phyloP scores from a whole-genome alignment of 2,329 filamentous ascomycete genomes.

The Lecanicillium sp. region DNA sequence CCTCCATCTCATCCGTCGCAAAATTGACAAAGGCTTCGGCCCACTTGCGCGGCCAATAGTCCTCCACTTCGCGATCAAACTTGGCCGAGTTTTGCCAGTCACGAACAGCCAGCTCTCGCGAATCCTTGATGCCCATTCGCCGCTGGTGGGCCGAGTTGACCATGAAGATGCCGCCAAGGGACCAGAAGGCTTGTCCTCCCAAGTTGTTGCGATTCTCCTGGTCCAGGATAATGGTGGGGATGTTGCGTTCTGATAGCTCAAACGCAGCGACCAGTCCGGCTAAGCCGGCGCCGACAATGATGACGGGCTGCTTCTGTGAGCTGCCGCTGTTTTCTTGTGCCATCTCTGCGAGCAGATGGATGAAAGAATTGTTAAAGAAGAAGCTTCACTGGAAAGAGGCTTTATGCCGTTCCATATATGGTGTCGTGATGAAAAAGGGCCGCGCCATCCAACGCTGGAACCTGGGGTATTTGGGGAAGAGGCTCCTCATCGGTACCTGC shows the following conservation, averaged over 20 bases:
- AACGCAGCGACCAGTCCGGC: conserved; percentile 52
- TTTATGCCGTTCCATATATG: no score
- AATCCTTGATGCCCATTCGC: conserved; percentile 49
- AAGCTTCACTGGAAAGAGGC: no score
- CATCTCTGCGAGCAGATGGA: no score
- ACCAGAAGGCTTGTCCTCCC: conserved; percentile 58
- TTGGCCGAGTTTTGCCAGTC: conserved; percentile 51
- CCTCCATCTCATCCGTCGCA: conserved; percentile 49
- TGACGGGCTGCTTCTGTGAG: conserved; percentile 28
- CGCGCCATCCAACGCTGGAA: no score
- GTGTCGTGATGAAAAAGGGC: no score
- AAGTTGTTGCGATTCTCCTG: conserved; percentile 49
- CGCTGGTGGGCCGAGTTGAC: conserved; percentile 50
- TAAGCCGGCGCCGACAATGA: conserved; percentile 49
- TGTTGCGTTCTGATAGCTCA: conserved; percentile 41
- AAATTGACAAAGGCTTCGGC: conserved; percentile 58
- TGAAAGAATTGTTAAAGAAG: no score
- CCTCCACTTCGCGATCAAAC: conserved; percentile 48
- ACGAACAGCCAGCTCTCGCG: conserved; percentile 45
- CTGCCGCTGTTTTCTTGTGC: not conserved
- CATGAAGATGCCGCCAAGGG: conserved; percentile 52
- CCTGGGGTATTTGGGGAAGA: no score
- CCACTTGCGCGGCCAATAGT: conserved; percentile 52
- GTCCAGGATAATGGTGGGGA: conserved; percentile 46
- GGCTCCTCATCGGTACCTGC: no score